Percentiles rank a stretch among this genome's conserved stretches.
These are phyloP conservation scores for Hyaloscypha bicolor DNA, from an alignment of 495 filamentous ascomycete genomes.

Conservation along the genomic window DNA sequence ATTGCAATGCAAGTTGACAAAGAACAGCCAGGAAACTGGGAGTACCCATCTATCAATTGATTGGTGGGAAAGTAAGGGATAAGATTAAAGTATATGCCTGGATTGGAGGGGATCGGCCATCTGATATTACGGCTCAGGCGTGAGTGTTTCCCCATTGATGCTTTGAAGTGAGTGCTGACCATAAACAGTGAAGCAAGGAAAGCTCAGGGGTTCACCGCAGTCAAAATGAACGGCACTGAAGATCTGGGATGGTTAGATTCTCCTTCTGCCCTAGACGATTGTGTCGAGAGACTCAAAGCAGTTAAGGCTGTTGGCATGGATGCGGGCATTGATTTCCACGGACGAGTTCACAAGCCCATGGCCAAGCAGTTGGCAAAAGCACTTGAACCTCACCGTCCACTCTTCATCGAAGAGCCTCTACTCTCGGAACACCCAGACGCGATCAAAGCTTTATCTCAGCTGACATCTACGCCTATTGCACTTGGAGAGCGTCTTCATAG, in stretches of 20 bases:
- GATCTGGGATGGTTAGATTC: slow-evolving; percentile 81
- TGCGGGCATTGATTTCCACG: slow-evolving; percentile 77
- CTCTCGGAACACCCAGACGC: slow-evolving; percentile 71
- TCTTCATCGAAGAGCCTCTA: slow-evolving; percentile 83
- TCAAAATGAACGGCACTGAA: slow-evolving; percentile 85
- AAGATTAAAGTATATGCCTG: slow-evolving; percentile 82
- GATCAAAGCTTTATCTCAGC: slow-evolving; percentile 64
- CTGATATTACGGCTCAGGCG: slow-evolving; percentile 67
- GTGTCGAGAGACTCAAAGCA: slow-evolving; percentile 66
- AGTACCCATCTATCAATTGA: slow-evolving; percentile 72
- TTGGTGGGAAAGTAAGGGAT: slow-evolving; percentile 76
- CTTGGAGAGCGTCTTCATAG: slow-evolving; percentile 75
- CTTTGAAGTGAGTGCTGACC: slow-evolving; percentile 9
- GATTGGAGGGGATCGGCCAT: slow-evolving; percentile 82
- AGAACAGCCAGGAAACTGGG: slow-evolving; percentile 52
- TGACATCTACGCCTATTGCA: slow-evolving; percentile 69
- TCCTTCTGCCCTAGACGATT: slow-evolving; percentile 61
- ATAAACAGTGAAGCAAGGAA: slow-evolving; percentile 56
- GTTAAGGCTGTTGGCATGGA: slow-evolving; percentile 74
- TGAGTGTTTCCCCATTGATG: slow-evolving; percentile 36
- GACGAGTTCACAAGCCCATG: slow-evolving; percentile 79
- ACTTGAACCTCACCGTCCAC: slow-evolving; percentile 67
- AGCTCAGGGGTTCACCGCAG: slow-evolving; percentile 68
- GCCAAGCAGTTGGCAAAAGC: slow-evolving; percentile 74
- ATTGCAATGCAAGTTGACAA: not conserved